These are phyloP conservation scores for Diaporthe amygdali DNA, from an alignment of 2,329 filamentous ascomycete genomes.

Conservation along the genomic window DNA sequence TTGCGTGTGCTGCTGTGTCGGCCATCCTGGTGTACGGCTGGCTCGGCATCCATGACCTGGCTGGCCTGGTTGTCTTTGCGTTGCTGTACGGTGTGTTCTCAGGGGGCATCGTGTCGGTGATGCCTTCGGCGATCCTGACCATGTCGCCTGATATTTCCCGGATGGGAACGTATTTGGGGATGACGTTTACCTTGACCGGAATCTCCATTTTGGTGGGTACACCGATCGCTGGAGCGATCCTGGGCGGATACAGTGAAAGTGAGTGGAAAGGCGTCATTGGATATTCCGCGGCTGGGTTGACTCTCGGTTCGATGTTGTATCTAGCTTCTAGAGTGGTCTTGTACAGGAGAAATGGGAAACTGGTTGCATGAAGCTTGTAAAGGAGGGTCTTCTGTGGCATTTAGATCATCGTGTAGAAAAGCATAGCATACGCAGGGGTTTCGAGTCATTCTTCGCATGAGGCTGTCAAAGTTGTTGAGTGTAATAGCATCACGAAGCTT, in stretches of 20 bases:
- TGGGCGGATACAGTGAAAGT: conserved; percentile 33
- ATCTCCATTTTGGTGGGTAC: conserved; percentile 58
- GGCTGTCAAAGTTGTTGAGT: no score
- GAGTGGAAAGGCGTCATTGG: conserved; percentile 39
- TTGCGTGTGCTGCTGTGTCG: conserved; percentile 38
- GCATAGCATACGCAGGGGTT: background rate
- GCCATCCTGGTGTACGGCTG: conserved; percentile 45
- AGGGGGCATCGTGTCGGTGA: conserved; percentile 48
- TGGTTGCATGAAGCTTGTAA: conserved; percentile 13
- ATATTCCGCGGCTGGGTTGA: conserved; percentile 36
- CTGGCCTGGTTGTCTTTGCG: conserved; percentile 45
- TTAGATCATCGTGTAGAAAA: background rate
- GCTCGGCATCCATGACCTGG: conserved; percentile 41
- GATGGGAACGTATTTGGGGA: conserved; percentile 48
- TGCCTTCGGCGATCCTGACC: conserved; percentile 43
- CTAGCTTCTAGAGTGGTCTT: conserved; percentile 29
- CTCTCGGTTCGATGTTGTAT: conserved; percentile 32
- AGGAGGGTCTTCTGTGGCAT: background rate
- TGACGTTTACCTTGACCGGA: conserved; percentile 42
- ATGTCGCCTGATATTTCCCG: conserved; percentile 42
- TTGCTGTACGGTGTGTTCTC: conserved; percentile 52
- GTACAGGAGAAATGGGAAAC: conserved; percentile 29
- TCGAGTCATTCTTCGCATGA: background rate
- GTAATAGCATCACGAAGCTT: background rate
- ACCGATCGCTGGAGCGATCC: conserved; percentile 55